These are phyloP conservation scores for Agapanthus africanus DNA, from an alignment of 106 monocot species.

Conservation along the genomic window DNA sequence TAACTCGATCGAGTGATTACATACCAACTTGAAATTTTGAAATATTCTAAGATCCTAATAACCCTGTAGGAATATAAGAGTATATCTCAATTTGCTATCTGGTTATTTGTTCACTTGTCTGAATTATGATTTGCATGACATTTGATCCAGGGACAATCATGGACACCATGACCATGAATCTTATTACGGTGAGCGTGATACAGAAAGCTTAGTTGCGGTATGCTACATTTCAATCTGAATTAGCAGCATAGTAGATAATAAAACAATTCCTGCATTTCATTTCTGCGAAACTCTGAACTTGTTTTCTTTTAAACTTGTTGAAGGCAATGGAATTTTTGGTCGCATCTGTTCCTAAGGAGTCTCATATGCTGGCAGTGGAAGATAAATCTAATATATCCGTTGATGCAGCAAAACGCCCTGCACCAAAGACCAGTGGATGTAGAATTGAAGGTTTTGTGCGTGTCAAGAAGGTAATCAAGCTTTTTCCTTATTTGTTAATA, in stretches of 20 bases:
- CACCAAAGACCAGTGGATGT: constrained; percentile 85
- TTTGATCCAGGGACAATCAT: constrained; percentile 66
- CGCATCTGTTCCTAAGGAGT: constrained; percentile 51
- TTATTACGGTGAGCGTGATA: constrained; percentile 93
- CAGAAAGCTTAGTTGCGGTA: constrained; percentile 91
- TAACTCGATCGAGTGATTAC: too few species aligned
- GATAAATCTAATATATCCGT: constrained; percentile 51
- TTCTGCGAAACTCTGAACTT: neutral
- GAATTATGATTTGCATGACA: neutral
- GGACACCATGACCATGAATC: constrained; percentile 92
- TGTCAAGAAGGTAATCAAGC: constrained; percentile 72
- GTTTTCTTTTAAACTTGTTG: constrained; percentile 3
- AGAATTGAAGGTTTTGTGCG: constrained; percentile 96
- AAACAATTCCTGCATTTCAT: neutral
- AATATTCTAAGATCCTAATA: neutral
- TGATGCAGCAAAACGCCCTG: constrained; percentile 66
- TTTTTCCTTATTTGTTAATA: neutral
- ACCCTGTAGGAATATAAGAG: neutral
- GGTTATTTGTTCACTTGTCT: neutral
- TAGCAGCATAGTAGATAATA: constrained; percentile 2
- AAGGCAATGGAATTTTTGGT: constrained; percentile 92
- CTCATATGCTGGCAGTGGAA: constrained; percentile 49
- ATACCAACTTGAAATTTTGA: constrained; percentile 3
- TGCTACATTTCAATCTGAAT: constrained; percentile 19
- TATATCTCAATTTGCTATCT: neutral